Base-by-base conservation (phyloP, 2,329 filamentous ascomycete genomes). In the Fusarium sp. region DNA sequence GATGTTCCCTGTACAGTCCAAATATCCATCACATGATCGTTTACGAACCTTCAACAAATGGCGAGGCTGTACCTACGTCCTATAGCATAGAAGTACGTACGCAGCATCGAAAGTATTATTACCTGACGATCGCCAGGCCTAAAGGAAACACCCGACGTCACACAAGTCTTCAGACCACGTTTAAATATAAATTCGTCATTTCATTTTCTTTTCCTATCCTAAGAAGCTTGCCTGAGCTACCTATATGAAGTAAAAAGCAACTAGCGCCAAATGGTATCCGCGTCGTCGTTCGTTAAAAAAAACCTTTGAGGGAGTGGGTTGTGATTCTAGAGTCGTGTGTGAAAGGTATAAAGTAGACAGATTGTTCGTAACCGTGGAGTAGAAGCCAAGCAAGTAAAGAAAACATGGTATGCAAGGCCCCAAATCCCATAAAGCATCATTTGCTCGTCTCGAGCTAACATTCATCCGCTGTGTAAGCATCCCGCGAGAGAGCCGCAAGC, bases 401-500 rank as follows among this genome's bases (percentile, higher is more conserved):
- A 53, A 56, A 67, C 30, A 41, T 63, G 45, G 22, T 48, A 63
- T 49, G 43, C 48, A 56, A 56, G 52, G 37, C 39, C 52, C 51
- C 40, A 53, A 51, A 46, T 56, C 45, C 57, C 56, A 62, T 71
- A 62, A 51, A 41, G 44, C 54, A 64, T 62, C 55, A 56, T 71
- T 71, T 46, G 71, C 71, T 73, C 71, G 58, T 72, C 65, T 72
- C 56, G 71, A 73, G 71, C 69, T 65, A 67, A 71, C 62, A 71
- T 67, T 63, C 68, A 70, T 72, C 67, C 69, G 70, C 68, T 73
- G 70, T 73, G 59, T 62, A 55, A 65, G 71, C 71, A 73, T 73
- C 71, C 65, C 71, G 71, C 67, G 71, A 72, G 71, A 73, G 71
- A 73, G 71, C 69, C 62, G 62, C 67, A 57, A 37, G 67, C 63